These are phyloP conservation scores for Xylariaceae sp. DNA, from an alignment of 2,329 filamentous ascomycete genomes.

Conservation along the genomic window DNA sequence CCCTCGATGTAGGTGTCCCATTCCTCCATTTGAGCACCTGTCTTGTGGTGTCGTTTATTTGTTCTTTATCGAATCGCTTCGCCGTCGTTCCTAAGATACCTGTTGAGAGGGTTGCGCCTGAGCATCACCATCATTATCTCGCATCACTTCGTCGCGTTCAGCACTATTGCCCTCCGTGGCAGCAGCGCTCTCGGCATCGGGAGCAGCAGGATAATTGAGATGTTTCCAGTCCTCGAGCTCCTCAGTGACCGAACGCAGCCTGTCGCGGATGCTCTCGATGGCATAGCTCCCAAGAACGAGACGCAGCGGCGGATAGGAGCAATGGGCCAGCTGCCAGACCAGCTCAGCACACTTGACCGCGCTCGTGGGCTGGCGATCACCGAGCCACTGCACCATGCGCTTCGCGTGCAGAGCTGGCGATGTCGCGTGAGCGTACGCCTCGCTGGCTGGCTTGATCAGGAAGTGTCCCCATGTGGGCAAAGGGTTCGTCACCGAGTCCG, in stretches of 20 bases:
- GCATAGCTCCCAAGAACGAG: conserved; percentile 89
- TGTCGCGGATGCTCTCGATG: conserved; percentile 90
- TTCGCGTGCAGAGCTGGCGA: conserved; percentile 84
- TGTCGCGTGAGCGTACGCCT: conserved; percentile 70
- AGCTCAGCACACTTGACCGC: conserved; percentile 89
- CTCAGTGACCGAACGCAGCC: conserved; percentile 84
- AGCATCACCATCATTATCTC: conserved; percentile 15
- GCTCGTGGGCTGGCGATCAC: conserved; percentile 85
- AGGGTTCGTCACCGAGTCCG: conserved; percentile 46
- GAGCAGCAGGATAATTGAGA: conserved; percentile 57
- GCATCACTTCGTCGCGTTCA: conserved; percentile 28
- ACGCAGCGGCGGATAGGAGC: conserved; percentile 83
- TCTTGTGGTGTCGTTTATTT: too few relatives aligned
- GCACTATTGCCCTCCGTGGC: conserved; percentile 28
- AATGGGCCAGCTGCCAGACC: conserved; percentile 92
- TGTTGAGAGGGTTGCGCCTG: conserved; percentile 12
- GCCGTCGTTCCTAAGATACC: background rate
- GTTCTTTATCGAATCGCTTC: too few relatives aligned
- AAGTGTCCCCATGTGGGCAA: conserved; percentile 88
- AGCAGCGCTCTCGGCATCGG: conserved; percentile 14
- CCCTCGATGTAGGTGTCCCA: too few relatives aligned
- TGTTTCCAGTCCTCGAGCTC: conserved; percentile 94
- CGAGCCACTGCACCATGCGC: conserved; percentile 90
- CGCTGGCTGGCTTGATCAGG: conserved; percentile 77
- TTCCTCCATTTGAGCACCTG: too few relatives aligned